Base-by-base conservation (phyloP, 805 yeast genomes). In the Cyberlindnera xishuangbannaensis region DNA sequence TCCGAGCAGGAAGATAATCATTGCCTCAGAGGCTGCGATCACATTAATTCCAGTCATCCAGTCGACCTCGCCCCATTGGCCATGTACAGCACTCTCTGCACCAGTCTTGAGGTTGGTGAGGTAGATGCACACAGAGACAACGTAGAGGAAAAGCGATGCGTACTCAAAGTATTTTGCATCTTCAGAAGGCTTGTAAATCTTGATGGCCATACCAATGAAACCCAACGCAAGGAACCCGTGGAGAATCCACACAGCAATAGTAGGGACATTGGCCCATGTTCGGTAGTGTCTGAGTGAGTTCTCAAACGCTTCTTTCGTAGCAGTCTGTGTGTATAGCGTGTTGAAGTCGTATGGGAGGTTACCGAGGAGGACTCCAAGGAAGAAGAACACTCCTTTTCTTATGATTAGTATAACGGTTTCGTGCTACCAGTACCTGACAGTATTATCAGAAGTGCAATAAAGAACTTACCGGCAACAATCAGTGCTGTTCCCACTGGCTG, bases 21-120 rank as follows among this genome's bases (percentile, higher is more conserved):
- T 79, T 24, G 81, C 71, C 59, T 81, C 80, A 18, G 92, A 78
- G 5, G 97, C 97, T 25, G 92, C 96, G 51, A 92, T 74, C 25
- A 92, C 95, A 44, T 84, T 85, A 50, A 90, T 61, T 19, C 97
- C 97, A 15, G 95, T 84, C 40, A 69, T 68, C 55, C 73, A 76
- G 50, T 83, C 84, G 31, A 92, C 95, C 32, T 90, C 97, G 45
- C 96, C 97, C 97, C 97, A 90, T 40, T 76, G 67, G 27, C 87
- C 88, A 37, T 71, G 59, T 18, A 76, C 48, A 34, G 85, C 74
- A 36, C 88, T 74, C 46, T 71, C 71, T 25, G 79, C 65, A 34
- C 97, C 97, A 33, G 83, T 75, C 53, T 85, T 73, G 46, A 90
- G 67, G 63, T 92, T 92, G 42, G 95, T 82, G 50, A 90, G 64